Conservation (phyloP, 164 flowering plant genomes). For the Magnolia changhungtana region DNA sequence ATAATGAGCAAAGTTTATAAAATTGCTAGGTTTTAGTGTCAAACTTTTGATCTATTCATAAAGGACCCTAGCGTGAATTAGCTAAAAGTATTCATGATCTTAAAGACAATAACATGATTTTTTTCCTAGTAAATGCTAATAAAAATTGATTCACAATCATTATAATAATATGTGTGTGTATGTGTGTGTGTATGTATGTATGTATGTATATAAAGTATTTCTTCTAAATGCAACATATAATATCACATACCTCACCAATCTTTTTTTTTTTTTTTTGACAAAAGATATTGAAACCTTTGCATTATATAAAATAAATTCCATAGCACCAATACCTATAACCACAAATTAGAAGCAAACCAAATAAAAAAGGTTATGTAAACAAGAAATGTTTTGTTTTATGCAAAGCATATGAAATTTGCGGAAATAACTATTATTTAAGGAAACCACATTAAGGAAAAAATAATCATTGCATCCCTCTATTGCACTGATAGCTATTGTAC, state of each 20-base stretch:
- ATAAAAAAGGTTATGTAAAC: neutral
- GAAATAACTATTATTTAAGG: too few species aligned
- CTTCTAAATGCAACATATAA: neutral
- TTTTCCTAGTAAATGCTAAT: neutral
- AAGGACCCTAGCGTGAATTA: neutral
- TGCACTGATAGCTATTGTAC: too few species aligned
- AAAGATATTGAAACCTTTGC: constrained; percentile 84
- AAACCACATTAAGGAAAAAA: too few species aligned
- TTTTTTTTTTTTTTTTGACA: constrained; percentile 78
- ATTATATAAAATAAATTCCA: constrained; percentile 81
- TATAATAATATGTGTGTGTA: too few species aligned
- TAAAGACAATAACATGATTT: neutral
- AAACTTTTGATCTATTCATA: neutral
- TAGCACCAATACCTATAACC: constrained; percentile 82
- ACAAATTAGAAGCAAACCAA: constrained; percentile 1
- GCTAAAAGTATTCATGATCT: neutral
- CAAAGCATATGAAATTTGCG: too few species aligned
- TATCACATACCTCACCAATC: constrained; percentile 63
- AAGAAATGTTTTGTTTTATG: too few species aligned
- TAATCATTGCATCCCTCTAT: too few species aligned
- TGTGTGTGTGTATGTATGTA: too few species aligned
- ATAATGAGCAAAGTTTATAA: too few species aligned
- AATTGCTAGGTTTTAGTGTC: too few species aligned
- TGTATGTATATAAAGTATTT: neutral
- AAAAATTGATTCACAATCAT: too few species aligned